These are phyloP conservation scores for Quercus tomentella DNA, from an alignment of 331 rosid species.

Conservation along the genomic window DNA sequence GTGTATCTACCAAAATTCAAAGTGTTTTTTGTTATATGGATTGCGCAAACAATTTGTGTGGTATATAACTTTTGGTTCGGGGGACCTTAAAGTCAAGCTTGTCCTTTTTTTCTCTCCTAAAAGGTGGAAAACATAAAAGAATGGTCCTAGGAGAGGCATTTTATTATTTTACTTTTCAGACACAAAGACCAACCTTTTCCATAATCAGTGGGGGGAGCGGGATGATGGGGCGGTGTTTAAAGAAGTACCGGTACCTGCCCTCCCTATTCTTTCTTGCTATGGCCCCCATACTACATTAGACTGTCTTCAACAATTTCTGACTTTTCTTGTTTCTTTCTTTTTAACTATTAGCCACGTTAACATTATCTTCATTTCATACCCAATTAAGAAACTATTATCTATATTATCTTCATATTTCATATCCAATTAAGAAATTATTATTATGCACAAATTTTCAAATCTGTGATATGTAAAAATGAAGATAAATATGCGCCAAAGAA, in stretches of 20 bases:
- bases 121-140: background rate
- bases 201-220: background rate
- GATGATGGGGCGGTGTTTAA: background rate
- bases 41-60: background rate
- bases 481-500: rapidly evolving
- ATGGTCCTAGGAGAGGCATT: no score
- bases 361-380: no score
- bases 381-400: no score
- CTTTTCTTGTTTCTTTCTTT: no score
- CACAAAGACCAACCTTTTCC: background rate
- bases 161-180: no score
- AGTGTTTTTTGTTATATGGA: background rate
- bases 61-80: background rate
- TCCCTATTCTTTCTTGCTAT: background rate
- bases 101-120: background rate
- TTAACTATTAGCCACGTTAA: no score
- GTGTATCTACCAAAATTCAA: background rate
- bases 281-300: no score
- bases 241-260: background rate
- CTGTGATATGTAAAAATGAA: rapidly evolving
- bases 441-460: rapidly evolving
- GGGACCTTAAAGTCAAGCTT: background rate
- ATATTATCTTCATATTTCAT: no score
- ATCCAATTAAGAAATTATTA: no score
- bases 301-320: no score